These are phyloP conservation scores for Globisporangium polare DNA, from an alignment of 352 stramenopile genomes.

Conservation along the genomic window DNA sequence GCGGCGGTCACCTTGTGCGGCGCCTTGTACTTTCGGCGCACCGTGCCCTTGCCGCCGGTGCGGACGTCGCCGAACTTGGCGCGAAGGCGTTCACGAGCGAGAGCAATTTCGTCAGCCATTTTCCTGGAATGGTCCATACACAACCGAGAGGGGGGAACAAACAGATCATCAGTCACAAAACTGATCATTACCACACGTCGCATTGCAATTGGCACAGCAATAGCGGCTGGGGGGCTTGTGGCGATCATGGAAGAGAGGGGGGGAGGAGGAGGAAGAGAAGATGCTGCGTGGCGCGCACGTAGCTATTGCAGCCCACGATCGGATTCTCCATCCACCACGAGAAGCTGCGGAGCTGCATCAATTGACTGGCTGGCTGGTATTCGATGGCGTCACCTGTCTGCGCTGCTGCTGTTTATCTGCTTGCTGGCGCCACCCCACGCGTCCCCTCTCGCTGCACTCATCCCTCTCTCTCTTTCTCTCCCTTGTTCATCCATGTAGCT, in stretches of 20 bases:
- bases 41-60: slow-evolving; percentile 95
- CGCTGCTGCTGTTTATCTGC: neutral
- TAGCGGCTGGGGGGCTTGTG: neutral
- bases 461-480: neutral
- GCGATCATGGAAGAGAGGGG: neutral
- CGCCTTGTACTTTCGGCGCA: slow-evolving; percentile 96
- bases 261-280: neutral
- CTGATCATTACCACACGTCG: neutral
- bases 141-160: slow-evolving; percentile 1
- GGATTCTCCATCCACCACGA: neutral
- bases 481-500: neutral
- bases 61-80: slow-evolving; percentile 86
- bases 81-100: slow-evolving; percentile 80
- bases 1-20: slow-evolving; percentile 90
- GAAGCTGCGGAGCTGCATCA: neutral
- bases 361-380: neutral
- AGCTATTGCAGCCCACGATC: neutral
- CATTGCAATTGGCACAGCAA: neutral
- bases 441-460: neutral
- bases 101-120: slow-evolving; percentile 89
- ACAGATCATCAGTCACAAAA: neutral
- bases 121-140: slow-evolving; percentile 14
- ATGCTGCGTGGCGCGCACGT: too few species aligned
- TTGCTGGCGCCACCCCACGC: neutral
- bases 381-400: neutral